Evolutionary conservation across 192 early-diverging fungal species (phyloP), one percentile per base, ranked within the genome.

Genomic region (Coemansia sp.): DNA sequence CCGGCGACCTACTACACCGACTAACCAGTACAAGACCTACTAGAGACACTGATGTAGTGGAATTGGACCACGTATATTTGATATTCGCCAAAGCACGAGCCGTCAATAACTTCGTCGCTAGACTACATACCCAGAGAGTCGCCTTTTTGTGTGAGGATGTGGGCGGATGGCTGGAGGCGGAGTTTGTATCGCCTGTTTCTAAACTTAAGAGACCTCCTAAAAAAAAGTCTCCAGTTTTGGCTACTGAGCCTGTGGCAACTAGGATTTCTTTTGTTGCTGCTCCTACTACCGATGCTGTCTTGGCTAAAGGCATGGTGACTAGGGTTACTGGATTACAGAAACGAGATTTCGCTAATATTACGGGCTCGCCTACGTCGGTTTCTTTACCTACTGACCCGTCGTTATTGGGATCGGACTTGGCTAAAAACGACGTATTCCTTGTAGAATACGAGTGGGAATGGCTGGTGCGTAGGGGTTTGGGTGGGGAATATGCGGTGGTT

Each of bases 381-480:
- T 14, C 40, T 16, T 14, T 42, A 2, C 8, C 47, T 6, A 7
- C 19, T 9, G 35, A 44, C 32, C 62, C 46, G 50, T 66, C 69
- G 58, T 59, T 80, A 26, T 63, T 80, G 66, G 74, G 78, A n/a
- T 62, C 59, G 28, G 73, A 69, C 10, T 42, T 65, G 14, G 75
- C 68, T 63, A 57, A 73, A 4, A 75, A 75, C 47, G 78, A 80
- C 42, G 78, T 80, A 21, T 80, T 80, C n/a, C 55, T 80, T 35
- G 78, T 80, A 2, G 78, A 80, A 53, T 80, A 80, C 70, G 78
- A 80, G 46, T 80, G 78, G 78, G 78, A 80, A 50, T 75, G 73
- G 78, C 67, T 71, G 60, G 78, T 80, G 3, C 72, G 60, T 17
- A 62, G 37, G 2, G 47, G 47, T 1, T n/a, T 7, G 1, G 78